Percentiles rank a stretch among this genome's conserved stretches.
These are phyloP conservation scores for Canavalia gladiata DNA, from an alignment of 306 rosid species.

Conservation along the genomic window DNA sequence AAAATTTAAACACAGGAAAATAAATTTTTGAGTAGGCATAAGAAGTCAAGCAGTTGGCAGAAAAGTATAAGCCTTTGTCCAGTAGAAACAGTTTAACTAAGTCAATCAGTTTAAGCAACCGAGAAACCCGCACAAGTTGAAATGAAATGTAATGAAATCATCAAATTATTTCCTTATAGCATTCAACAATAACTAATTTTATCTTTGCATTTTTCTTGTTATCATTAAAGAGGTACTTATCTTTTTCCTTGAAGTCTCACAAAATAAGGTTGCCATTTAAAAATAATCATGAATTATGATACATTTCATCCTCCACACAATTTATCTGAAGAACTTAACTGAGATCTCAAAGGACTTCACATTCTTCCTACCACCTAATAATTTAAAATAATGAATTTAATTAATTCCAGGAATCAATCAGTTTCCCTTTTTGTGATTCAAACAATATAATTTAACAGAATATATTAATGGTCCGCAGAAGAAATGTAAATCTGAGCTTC, in stretches of 20 bases:
- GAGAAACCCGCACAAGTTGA: slow-evolving; percentile 17
- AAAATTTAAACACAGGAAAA: slow-evolving; percentile 35
- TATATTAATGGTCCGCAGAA: slow-evolving; percentile 29
- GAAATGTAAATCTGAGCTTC: slow-evolving; percentile 24
- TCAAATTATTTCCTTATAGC: slow-evolving; percentile 32
- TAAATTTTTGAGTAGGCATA: slow-evolving; percentile 5
- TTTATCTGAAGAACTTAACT: slow-evolving; percentile 14
- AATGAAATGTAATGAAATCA: slow-evolving; percentile 11
- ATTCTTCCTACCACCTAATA: slow-evolving; percentile 35
- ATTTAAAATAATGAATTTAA: slow-evolving; percentile 25
- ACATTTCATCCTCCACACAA: neutral
- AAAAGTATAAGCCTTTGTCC: slow-evolving; percentile 17
- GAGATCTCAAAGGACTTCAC: slow-evolving; percentile 31
- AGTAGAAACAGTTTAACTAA: slow-evolving; percentile 24
- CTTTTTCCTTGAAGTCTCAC: slow-evolving; percentile 7
- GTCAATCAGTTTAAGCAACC: slow-evolving; percentile 30
- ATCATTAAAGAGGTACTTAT: slow-evolving; percentile 3
- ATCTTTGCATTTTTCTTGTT: slow-evolving; percentile 7
- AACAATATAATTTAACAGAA: slow-evolving; percentile 16
- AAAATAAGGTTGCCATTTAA: slow-evolving; percentile 25
- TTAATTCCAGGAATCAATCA: neutral
- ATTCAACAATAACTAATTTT: neutral
- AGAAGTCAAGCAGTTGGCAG: slow-evolving; percentile 20
- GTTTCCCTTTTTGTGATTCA: slow-evolving; percentile 33
- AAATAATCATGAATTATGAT: slow-evolving; percentile 17